phyloP scores from a whole-genome alignment of 2,329 filamentous ascomycete genomes.

The Penicillium sp. region DNA sequence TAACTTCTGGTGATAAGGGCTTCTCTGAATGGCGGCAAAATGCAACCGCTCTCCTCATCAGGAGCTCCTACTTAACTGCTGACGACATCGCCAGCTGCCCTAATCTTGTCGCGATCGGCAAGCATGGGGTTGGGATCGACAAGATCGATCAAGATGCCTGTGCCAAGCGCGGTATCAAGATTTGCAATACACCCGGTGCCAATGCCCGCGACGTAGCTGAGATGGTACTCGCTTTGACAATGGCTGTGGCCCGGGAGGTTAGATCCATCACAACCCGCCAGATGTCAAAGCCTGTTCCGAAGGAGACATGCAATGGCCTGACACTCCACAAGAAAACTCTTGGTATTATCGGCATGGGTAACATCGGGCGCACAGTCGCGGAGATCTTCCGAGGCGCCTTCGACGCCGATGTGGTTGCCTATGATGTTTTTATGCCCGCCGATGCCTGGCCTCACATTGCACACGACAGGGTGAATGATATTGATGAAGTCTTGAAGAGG shows the following conservation, averaged over 20 bases:
- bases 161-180: conserved; percentile 43
- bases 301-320: conserved; percentile 49
- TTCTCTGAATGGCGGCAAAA: conserved; percentile 47
- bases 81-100: conserved; percentile 43
- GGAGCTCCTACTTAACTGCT: conserved; percentile 42
- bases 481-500: conserved; percentile 37
- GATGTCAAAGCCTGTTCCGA: conserved; percentile 31
- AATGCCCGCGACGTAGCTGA: conserved; percentile 51
- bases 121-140: conserved; percentile 55
- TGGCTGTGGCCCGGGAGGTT: conserved; percentile 40
- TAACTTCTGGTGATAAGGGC: conserved; percentile 40
- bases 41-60: conserved; percentile 47
- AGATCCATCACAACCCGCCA: conserved; percentile 37
- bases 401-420: conserved; percentile 40
- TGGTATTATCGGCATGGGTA: conserved; percentile 47
- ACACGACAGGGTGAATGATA: conserved; percentile 33
- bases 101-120: conserved; percentile 49
- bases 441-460: conserved; percentile 40
- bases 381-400: conserved; percentile 44
- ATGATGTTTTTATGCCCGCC: conserved; percentile 40
- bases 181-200: conserved; percentile 54
- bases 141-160: conserved; percentile 51
- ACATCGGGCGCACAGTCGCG: conserved; percentile 43
- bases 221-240: conserved; percentile 40
- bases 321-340: conserved; percentile 40